A percentile compares a stretch with the other conserved stretches of the same genome.
phyloP scores from a whole-genome alignment of 441 rosid genomes.

The Mallotus repandus region DNA sequence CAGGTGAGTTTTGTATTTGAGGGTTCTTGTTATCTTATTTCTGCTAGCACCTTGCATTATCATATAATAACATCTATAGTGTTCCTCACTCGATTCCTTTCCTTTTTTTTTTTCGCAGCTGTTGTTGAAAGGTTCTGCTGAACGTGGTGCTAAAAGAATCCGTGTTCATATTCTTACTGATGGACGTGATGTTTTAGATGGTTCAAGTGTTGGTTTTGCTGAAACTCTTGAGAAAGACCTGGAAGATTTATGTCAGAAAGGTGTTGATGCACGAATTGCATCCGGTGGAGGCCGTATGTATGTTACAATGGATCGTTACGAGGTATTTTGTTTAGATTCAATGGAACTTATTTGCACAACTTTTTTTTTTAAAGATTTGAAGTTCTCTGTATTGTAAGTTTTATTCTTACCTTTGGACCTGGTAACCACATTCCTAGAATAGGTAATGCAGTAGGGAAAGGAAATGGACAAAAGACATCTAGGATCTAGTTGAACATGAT shows the following conservation, averaged over 20 bases:
- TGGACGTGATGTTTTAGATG: constrained; percentile 98
- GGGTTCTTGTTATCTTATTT: neutral
- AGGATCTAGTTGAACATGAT: neutral
- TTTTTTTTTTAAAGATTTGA: neutral
- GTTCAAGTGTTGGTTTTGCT: constrained; percentile 81
- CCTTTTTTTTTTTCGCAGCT: constrained; percentile 41
- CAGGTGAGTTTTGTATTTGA: constrained; percentile 44
- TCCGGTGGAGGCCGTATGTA: constrained; percentile 99
- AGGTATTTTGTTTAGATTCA: constrained; percentile 40
- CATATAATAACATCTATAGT: neutral
- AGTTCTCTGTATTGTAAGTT: neutral
- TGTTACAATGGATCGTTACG: constrained; percentile 97
- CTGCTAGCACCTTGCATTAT: neutral
- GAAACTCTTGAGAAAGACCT: constrained; percentile 82
- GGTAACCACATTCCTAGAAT: neutral
- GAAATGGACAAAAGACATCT: neutral
- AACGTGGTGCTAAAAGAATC: constrained; percentile 86
- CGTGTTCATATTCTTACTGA: constrained; percentile 95
- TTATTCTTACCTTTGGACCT: neutral
- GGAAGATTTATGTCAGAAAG: constrained; percentile 53
- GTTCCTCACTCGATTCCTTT: neutral
- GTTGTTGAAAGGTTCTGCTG: constrained; percentile 75
- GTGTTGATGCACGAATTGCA: constrained; percentile 87
- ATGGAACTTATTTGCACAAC: neutral
- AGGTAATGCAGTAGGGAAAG: too few relatives aligned